These are phyloP conservation scores for Lasiosphaeria ovina DNA, from an alignment of 495 filamentous ascomycete genomes.

Conservation along the genomic window DNA sequence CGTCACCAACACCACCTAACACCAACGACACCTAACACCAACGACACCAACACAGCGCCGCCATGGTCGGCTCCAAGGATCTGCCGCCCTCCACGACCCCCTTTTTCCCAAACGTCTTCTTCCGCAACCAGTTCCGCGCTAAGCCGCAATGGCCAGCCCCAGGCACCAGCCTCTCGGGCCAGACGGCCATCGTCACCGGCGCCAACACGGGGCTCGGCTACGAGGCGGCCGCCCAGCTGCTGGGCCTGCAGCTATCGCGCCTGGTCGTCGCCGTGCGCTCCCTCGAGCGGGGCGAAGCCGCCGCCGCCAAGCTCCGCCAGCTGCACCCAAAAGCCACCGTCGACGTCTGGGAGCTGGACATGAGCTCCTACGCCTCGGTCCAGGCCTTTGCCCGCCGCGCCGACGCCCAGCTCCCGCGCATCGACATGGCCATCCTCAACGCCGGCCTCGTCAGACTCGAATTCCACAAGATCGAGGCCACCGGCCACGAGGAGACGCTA, in stretches of 20 bases:
- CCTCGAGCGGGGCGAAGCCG: slow-evolving; percentile 43
- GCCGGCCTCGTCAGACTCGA: slow-evolving; percentile 42
- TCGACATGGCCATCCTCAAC: slow-evolving; percentile 56
- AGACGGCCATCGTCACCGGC: slow-evolving; percentile 54
- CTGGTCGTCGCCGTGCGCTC: slow-evolving; percentile 58
- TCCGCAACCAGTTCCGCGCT: slow-evolving; percentile 14
- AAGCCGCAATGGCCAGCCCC: slow-evolving; percentile 3
- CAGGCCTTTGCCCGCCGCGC: slow-evolving; percentile 42
- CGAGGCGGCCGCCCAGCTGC: slow-evolving; percentile 48
- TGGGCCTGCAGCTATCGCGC: slow-evolving; percentile 41
- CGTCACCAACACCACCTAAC: neutral
- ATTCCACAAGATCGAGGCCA: slow-evolving; percentile 31
- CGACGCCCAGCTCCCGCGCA: slow-evolving; percentile 31
- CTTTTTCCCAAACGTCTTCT: slow-evolving; percentile 10
- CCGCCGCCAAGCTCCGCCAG: slow-evolving; percentile 35
- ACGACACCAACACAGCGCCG: neutral
- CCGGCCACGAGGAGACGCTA: slow-evolving; percentile 48
- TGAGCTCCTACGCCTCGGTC: slow-evolving; percentile 46
- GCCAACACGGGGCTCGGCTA: slow-evolving; percentile 54
- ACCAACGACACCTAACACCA: neutral
- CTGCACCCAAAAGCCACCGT: slow-evolving; percentile 38
- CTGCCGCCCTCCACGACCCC: slow-evolving; percentile 7
- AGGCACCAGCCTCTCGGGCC: slow-evolving; percentile 28
- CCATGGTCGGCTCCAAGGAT: slow-evolving; percentile 13
- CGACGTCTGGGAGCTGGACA: slow-evolving; percentile 57